Conservation (phyloP, 257 asterid species). For the Solanum habrochaites region DNA sequence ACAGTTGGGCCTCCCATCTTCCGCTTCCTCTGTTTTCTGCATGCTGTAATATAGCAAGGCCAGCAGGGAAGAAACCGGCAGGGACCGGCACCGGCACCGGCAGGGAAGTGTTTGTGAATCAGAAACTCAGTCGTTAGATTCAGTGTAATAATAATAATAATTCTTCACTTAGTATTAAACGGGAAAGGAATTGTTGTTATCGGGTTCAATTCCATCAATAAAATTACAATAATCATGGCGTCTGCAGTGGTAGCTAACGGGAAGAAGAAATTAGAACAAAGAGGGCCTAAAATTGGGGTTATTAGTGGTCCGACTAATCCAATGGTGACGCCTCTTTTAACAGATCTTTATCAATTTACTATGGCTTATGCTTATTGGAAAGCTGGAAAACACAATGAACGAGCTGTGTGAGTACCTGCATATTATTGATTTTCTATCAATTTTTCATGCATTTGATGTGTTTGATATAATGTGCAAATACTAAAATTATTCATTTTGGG, state of each 20-base stretch:
- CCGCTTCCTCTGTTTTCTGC: neutral
- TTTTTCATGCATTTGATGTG: neutral
- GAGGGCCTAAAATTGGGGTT: neutral
- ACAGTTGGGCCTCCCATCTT: neutral
- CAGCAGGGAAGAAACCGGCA: neutral
- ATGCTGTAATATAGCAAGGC: neutral
- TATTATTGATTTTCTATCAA: neutral
- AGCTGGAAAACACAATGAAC: slow-evolving; percentile 79
- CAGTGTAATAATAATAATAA: neutral
- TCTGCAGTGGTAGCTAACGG: neutral
- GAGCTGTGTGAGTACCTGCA: slow-evolving; percentile 59
- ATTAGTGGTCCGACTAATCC: slow-evolving; percentile 77
- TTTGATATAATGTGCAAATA: neutral
- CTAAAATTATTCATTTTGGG: neutral
- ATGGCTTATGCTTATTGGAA: slow-evolving; percentile 99
- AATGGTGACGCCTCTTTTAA: slow-evolving; percentile 89
- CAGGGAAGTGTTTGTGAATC: neutral
- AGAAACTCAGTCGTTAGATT: neutral
- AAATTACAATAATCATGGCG: neutral
- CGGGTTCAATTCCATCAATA: neutral
- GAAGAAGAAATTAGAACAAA: neutral
- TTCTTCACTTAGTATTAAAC: neutral
- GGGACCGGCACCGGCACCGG: neutral
- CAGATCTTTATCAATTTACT: slow-evolving; percentile 95
- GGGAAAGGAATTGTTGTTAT: neutral